Evolutionary conservation across 1,284 basidiomycete genomes (phyloP), one percentile per base, ranked within the genome.

Genomic region (Austroboletus novae-zelandiae): DNA sequence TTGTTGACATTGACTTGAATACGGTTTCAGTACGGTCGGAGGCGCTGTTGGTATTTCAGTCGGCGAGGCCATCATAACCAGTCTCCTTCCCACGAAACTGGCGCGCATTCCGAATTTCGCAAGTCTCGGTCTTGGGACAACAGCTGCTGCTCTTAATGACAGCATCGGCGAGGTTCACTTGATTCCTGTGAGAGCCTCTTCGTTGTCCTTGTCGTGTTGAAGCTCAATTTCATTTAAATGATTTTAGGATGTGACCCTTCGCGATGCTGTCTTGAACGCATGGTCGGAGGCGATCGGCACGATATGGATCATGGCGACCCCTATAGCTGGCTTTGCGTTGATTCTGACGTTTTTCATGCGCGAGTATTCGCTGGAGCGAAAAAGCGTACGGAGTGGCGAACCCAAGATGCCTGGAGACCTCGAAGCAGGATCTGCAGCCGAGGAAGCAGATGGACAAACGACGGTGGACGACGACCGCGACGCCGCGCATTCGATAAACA

Each of bases 11-110:
- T 30, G 39, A n/a, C 35, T 36, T 23, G 14, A 13, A 23, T 23
- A 27, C 17, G 6, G 43, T 32, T 43, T 10, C 51, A 84, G 85
- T 47, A 81, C 79, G 0, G 67, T 91, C n/a, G 89, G 89, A n/a
- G 89, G 84, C 5, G 86, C 89, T 1, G 74, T 91, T 31, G 88
- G 89, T 7, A 80, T 92, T 50, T 76, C 87, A 0, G 64, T 89
- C 31, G 86, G 87, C 23, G 83, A 89, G 58, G 79, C 83, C 2
- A 83, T 90, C 52, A 84, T 83, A 55, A 70, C 81, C 4, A 80
- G 79, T 46, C 79, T 86, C 60, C 71, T 88, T 25, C 70, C 70
- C 15, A 70, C 71, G 58, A 81, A 79, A 56, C 66, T 88, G 7
- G 56, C 57, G 0, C 58, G 60, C 3, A 80, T 87, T 27, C 74